Percentiles rank a stretch among this genome's conserved stretches.
These are phyloP conservation scores for Erodium trifolium DNA, from an alignment of 441 rosid species.

Conservation along the genomic window DNA sequence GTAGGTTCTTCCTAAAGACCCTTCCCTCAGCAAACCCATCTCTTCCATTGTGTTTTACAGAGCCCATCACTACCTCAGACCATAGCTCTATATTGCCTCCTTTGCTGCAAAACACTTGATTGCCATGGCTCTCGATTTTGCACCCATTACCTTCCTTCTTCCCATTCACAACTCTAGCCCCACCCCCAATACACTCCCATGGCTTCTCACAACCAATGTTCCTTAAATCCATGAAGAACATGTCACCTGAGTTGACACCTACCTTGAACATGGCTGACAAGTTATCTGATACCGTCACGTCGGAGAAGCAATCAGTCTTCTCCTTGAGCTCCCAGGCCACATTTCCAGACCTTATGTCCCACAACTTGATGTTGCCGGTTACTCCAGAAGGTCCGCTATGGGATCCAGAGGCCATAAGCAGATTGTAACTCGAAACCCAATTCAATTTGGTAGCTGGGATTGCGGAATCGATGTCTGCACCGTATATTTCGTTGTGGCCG, in stretches of 20 bases:
- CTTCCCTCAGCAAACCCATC: conserved; percentile 33
- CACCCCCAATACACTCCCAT: conserved; percentile 70
- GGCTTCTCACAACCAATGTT: conserved; percentile 34
- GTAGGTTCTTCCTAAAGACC: conserved; percentile 60
- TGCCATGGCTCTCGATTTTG: conserved; percentile 65
- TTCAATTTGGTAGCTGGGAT: conserved; percentile 70
- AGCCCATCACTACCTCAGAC: conserved; percentile 63
- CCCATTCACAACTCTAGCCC: conserved; percentile 35
- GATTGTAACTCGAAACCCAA: conserved; percentile 50
- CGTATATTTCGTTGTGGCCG: conserved; percentile 57
- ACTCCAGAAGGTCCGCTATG: conserved; percentile 74
- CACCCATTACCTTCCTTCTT: conserved; percentile 74
- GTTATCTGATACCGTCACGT: conserved; percentile 57
- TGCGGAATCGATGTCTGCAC: conserved; percentile 65
- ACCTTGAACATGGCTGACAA: conserved; percentile 62
- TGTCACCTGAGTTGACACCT: conserved; percentile 68
- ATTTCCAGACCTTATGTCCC: conserved; percentile 71
- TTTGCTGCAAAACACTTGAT: conserved; percentile 62
- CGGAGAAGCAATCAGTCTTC: conserved; percentile 69
- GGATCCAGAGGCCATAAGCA: conserved; percentile 82
- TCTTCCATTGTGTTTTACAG: conserved; percentile 22
- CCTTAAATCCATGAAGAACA: conserved; percentile 57
- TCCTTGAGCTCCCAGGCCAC: conserved; percentile 72
- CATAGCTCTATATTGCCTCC: conserved; percentile 65
- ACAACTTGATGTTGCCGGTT: conserved; percentile 51